Evolutionary conservation across 345 rosid genomes (phyloP), one percentile per base, ranked within the genome.

Genomic region (Hibiscus trionum): DNA sequence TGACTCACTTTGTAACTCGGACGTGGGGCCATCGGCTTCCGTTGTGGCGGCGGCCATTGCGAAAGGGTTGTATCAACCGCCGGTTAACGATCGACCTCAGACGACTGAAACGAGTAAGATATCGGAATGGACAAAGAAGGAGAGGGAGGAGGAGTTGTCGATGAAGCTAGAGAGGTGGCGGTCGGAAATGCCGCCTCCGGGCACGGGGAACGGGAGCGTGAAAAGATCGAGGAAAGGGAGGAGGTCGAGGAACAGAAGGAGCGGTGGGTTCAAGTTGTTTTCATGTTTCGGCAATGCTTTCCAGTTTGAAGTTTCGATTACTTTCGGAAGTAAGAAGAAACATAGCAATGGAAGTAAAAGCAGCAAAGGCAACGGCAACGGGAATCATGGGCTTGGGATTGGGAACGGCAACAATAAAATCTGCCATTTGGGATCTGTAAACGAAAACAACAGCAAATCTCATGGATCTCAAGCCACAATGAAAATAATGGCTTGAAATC

Each of bases 31-130:
- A 0, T 96, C 99, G 0, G 97, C 99, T 2, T 96, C 99, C 15
- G 82, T 96, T 0, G 99, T 96, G 15, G 99, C 98, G 9, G 96
- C 94, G 0, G 98, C 99, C 4, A 96, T 93, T n/a, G 97, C 99
- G 0, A 89, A 82, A 53, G 99, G 98, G 39, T 75, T 96, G 80
- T 88, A 84, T 11, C 84, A 63, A 83, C 17, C 78, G 19, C 76
- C 93, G n/a, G 66, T 52, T 24, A 62, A 77, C 12, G 2, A 73
- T 72, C 52, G 74, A 75, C 73, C 21, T 7, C 55, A 47, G 19
- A 19, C 5, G 1, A 68, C 52, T 49, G 76, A 69, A 85, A 74
- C 9, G 79, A 71, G 16, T n/a, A 77, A 86, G 10, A 73, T 84
- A 0, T 87, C 71, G 7, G 97, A 82, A 26, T 88, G 88, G 85